Percentiles rank a stretch among this genome's conserved stretches.
phyloP scores from a whole-genome alignment of 352 stramenopile species.

The Pythium brachiatum region DNA sequence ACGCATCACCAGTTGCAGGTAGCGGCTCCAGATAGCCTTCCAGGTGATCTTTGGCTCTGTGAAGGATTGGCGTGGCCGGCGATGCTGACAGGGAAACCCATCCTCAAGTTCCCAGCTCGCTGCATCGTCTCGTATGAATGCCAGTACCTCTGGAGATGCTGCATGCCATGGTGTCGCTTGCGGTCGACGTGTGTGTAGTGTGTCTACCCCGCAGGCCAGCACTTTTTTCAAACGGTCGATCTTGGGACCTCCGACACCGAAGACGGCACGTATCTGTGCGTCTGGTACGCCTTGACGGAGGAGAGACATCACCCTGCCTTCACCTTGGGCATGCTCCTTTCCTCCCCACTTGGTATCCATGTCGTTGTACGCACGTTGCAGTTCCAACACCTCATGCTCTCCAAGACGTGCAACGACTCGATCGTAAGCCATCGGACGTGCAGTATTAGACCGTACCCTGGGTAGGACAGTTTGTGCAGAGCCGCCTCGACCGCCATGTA shows the following conservation, averaged over 20 bases:
- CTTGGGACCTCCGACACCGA: background rate
- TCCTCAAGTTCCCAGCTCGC: background rate
- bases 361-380: background rate
- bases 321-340: background rate
- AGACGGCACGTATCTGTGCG: background rate
- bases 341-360: background rate
- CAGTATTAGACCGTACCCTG: background rate
- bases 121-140: background rate
- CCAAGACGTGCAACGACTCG: background rate
- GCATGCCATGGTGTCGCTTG: background rate
- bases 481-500: background rate
- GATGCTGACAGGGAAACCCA: background rate
- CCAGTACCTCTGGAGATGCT: no score
- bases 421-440: background rate
- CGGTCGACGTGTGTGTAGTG: background rate
- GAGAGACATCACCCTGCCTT: background rate
- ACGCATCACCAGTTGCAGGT: no score
- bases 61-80: background rate
- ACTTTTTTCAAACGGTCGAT: background rate
- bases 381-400: background rate
- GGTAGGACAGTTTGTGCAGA: background rate
- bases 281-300: background rate
- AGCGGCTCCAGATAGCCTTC: no score
- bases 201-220: background rate
- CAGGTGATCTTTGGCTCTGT: background rate